A percentile compares a stretch with the other conserved stretches of the same genome.
These are phyloP conservation scores for Selaginella moellendorffii DNA, from an alignment of 75 land plant species.

Conservation along the genomic window DNA sequence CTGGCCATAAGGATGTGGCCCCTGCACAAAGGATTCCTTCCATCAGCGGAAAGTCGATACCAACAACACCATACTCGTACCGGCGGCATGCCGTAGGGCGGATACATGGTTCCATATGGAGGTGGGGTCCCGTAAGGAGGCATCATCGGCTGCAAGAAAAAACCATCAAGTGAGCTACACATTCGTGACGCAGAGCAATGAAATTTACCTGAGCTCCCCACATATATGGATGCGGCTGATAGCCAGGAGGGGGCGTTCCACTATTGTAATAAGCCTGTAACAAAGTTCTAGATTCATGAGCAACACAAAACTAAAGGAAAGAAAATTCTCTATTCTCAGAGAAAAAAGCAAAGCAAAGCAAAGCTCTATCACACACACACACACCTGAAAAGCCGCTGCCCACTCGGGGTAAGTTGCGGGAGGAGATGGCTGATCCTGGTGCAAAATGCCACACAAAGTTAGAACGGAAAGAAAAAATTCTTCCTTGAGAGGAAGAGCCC, in stretches of 20 bases:
- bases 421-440: slow-evolving; percentile 39
- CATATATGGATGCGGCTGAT: slow-evolving; percentile 66
- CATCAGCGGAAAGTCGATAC: neutral
- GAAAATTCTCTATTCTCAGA: neutral
- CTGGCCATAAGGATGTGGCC: slow-evolving; percentile 65
- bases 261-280: slow-evolving; percentile 70
- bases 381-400: slow-evolving; percentile 64
- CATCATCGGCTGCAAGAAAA: slow-evolving; percentile 46
- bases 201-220: slow-evolving; percentile 62
- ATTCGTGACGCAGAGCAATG: neutral
- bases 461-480: no score
- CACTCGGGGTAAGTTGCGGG: slow-evolving; percentile 52
- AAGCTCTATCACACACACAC: no score
- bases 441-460: no score
- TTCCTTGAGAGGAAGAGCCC: no score
- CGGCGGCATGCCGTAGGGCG: slow-evolving; percentile 25
- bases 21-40: slow-evolving; percentile 13
- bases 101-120: slow-evolving; percentile 54
- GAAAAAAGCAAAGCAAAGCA: no score
- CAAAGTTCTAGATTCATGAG: neutral
- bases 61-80: slow-evolving; percentile 9
- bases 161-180: slow-evolving; percentile 1
- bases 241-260: slow-evolving; percentile 57
- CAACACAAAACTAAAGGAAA: neutral
- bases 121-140: slow-evolving; percentile 62